Evolutionary conservation across 805 yeast genomes (phyloP).

Genomic region (Geotrichum ghanense): DNA sequence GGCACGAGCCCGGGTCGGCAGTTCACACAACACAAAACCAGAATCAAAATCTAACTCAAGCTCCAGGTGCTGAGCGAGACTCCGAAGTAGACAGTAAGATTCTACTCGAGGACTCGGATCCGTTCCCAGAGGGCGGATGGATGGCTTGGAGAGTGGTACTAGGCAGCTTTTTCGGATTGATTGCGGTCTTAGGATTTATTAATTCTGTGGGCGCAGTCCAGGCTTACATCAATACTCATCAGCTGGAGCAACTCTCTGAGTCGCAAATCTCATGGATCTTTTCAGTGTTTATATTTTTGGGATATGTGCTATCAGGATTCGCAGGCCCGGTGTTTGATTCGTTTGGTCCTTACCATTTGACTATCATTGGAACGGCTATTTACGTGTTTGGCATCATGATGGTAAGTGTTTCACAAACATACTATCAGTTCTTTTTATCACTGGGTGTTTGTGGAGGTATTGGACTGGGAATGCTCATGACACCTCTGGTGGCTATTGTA

Average conservation of each 20-base stretch:
- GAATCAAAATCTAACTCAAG: too few relatives aligned
- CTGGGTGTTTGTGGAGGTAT: slow-evolving; percentile 46
- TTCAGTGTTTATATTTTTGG: slow-evolving; percentile 40
- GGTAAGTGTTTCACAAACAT: slow-evolving; percentile 39
- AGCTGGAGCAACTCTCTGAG: slow-evolving; percentile 33
- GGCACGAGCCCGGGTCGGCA: not conserved
- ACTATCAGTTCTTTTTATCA: slow-evolving; percentile 52
- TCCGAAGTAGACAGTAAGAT: not conserved
- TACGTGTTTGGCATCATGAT: slow-evolving; percentile 45
- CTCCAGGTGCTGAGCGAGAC: too few relatives aligned
- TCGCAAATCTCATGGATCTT: slow-evolving; percentile 55
- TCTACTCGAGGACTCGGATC: slow-evolving; percentile 8
- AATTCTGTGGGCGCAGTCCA: slow-evolving; percentile 55
- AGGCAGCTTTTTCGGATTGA: slow-evolving; percentile 48
- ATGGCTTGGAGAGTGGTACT: slow-evolving; percentile 44
- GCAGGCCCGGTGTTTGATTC: slow-evolving; percentile 54
- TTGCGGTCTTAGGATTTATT: slow-evolving; percentile 43
- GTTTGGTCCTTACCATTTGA: slow-evolving; percentile 38
- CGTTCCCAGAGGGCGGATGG: slow-evolving; percentile 45
- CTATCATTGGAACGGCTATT: slow-evolving; percentile 34
- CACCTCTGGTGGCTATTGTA: slow-evolving; percentile 50
- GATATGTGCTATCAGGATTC: slow-evolving; percentile 37
- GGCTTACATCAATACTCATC: slow-evolving; percentile 45
- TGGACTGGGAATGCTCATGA: slow-evolving; percentile 49
- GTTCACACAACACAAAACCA: not conserved